These are phyloP conservation scores for Physcia stellaris DNA, from an alignment of 495 filamentous ascomycete genomes.

Conservation along the genomic window DNA sequence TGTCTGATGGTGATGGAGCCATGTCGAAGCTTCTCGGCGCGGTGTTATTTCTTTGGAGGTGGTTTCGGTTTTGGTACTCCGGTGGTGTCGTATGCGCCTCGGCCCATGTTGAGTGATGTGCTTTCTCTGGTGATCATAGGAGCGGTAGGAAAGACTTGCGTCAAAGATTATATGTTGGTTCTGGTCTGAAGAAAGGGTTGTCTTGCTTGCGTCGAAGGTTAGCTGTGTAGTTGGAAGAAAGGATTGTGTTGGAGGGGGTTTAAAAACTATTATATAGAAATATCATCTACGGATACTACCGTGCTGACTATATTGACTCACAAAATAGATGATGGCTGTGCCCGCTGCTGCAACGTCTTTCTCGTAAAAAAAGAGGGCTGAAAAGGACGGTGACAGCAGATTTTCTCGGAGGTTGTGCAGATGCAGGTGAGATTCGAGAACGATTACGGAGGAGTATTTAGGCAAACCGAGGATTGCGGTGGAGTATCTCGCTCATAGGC, in stretches of 20 bases:
- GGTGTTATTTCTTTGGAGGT: too few species aligned
- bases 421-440: slow-evolving; percentile 6
- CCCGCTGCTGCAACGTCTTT: slow-evolving; percentile 6
- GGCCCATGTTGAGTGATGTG: slow-evolving; percentile 41
- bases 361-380: slow-evolving; percentile 7
- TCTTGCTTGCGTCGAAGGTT: slow-evolving; percentile 5
- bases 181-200: not conserved
- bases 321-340: slow-evolving; percentile 11
- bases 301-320: slow-evolving; percentile 16
- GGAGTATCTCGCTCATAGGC: slow-evolving; percentile 6
- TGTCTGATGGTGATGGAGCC: too few species aligned
- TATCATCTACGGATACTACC: not conserved
- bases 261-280: slow-evolving; percentile 6
- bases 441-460: not conserved
- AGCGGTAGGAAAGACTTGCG: not conserved
- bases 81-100: slow-evolving; percentile 46
- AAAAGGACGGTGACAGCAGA: slow-evolving; percentile 5
- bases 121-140: slow-evolving; percentile 37
- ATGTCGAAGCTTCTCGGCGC: too few species aligned
- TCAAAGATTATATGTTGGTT: slow-evolving; percentile 8
- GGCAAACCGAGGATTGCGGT: slow-evolving; percentile 13
- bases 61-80: slow-evolving; percentile 43
- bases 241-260: not conserved
- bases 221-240: slow-evolving; percentile 10
- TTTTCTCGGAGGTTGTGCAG: slow-evolving; percentile 7